These are phyloP conservation scores for Cryptococcus amylolentus DNA, from an alignment of 1,284 basidiomycete species.

Conservation along the genomic window DNA sequence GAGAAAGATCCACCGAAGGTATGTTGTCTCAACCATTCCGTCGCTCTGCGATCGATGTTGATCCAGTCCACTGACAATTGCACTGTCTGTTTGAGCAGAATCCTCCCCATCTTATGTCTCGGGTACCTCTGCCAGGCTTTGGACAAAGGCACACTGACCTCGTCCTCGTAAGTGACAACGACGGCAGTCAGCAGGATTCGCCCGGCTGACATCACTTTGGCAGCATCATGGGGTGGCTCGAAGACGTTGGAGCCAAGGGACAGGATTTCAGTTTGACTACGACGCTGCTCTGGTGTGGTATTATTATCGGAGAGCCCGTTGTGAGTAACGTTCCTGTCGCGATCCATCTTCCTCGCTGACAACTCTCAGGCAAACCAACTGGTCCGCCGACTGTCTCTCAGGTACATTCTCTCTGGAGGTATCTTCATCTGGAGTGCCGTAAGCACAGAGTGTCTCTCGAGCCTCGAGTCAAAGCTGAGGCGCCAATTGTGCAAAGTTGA, in stretches of 20 bases:
- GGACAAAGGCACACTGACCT: slow-evolving; percentile 26
- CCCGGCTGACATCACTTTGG: not conserved
- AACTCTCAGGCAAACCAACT: slow-evolving; percentile 29
- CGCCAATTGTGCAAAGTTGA: slow-evolving; percentile 1
- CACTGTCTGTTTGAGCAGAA: slow-evolving; percentile 9
- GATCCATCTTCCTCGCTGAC: not conserved
- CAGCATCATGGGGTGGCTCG: slow-evolving; percentile 40
- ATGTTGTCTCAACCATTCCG: not conserved
- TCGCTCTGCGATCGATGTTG: not conserved
- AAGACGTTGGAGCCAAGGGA: slow-evolving; percentile 28
- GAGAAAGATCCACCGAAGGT: slow-evolving; percentile 23
- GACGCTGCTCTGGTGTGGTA: slow-evolving; percentile 30
- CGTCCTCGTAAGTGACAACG: slow-evolving; percentile 2
- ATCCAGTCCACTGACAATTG: too few species aligned
- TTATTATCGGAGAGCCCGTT: slow-evolving; percentile 28
- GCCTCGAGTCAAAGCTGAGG: too few species aligned
- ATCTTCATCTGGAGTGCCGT: slow-evolving; percentile 30
- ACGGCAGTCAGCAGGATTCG: not conserved
- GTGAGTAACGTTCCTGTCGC: slow-evolving; percentile 5
- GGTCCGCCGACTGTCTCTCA: slow-evolving; percentile 28
- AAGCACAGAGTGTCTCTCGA: not conserved
- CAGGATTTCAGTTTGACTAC: slow-evolving; percentile 36
- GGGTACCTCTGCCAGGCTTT: slow-evolving; percentile 33
- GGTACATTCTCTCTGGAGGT: slow-evolving; percentile 20
- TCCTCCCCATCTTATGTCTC: slow-evolving; percentile 33